Evolutionary conservation across 768 basidiomycete genomes (phyloP).

Genomic region (Lactarius vividus): DNA sequence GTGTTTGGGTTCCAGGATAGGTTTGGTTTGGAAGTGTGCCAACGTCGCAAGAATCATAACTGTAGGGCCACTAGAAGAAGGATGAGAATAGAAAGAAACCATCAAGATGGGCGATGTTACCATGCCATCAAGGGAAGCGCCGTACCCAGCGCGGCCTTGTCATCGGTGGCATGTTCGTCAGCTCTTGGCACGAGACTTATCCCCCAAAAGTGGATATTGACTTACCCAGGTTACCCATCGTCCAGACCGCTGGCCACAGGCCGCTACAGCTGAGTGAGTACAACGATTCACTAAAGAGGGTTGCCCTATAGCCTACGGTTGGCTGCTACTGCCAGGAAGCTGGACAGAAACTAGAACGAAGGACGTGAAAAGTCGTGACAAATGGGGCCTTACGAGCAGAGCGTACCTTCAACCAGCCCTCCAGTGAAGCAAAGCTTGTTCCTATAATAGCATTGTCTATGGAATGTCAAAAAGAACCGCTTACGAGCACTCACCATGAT

Average conservation of each 20-base stretch:
- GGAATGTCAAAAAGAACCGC: neutral
- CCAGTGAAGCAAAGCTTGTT: conserved; percentile 83
- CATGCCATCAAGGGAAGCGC: conserved; percentile 81
- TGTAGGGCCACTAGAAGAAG: conserved; percentile 67
- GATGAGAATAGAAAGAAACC: conserved; percentile 11
- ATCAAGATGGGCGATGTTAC: conserved; percentile 38
- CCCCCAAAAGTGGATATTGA: neutral
- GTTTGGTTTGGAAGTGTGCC: conserved; percentile 63
- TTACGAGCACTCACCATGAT: conserved; percentile 34
- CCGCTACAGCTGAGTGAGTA: conserved; percentile 34
- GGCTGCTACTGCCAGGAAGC: conserved; percentile 19
- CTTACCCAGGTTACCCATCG: conserved; percentile 66
- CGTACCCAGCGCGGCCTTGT: conserved; percentile 79
- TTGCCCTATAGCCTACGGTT: conserved; percentile 15
- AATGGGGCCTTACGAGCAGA: neutral
- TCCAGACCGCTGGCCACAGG: conserved; percentile 54
- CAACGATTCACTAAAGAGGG: conserved; percentile 26
- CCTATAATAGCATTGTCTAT: conserved; percentile 33
- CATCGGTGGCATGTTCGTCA: neutral
- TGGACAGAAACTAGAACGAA: conserved; percentile 20
- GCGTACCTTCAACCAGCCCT: conserved; percentile 56
- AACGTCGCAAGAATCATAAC: conserved; percentile 79
- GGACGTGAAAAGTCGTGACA: neutral
- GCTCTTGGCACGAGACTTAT: neutral
- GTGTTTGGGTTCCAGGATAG: conserved; percentile 63